Conservation (phyloP, 1,284 basidiomycete genomes). For the Vanrija pseudolonga region DNA sequence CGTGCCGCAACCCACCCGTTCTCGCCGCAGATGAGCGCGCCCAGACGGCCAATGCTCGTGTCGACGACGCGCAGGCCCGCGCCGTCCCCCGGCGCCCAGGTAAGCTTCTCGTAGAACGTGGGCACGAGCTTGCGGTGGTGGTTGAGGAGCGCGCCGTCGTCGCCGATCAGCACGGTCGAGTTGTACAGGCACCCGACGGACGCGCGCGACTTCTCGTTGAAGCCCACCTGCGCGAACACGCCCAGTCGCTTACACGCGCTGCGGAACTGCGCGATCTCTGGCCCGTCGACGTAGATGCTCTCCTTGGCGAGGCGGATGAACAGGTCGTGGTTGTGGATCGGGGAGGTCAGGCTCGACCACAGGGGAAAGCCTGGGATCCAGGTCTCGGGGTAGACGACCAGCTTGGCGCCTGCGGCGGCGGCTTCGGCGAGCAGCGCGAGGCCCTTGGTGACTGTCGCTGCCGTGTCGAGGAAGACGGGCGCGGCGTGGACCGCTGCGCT, state of each 20-base stretch:
- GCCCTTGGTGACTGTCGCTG: background rate
- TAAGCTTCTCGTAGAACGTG: slow-evolving; percentile 4
- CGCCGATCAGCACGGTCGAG: slow-evolving; percentile 6
- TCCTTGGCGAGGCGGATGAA: slow-evolving; percentile 4
- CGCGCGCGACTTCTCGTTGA: slow-evolving; percentile 7
- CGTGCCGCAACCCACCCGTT: too few relatives aligned
- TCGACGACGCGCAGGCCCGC: slow-evolving; percentile 2
- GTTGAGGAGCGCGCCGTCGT: slow-evolving; percentile 8
- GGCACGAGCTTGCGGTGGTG: slow-evolving; percentile 16
- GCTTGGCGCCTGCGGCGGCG: background rate
- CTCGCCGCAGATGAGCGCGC: background rate
- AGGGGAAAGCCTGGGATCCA: slow-evolving; percentile 3
- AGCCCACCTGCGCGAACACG: slow-evolving; percentile 11
- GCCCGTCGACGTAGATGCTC: slow-evolving; percentile 6
- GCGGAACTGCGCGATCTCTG: slow-evolving; percentile 8
- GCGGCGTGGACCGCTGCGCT: too few relatives aligned
- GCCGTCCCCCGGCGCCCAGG: slow-evolving; percentile 3
- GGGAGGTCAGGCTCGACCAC: background rate
- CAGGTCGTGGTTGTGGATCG: background rate
- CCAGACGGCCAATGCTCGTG: background rate
- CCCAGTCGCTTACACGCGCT: background rate
- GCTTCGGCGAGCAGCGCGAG: slow-evolving; percentile 10
- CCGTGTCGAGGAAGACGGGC: too few relatives aligned
- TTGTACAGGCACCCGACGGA: slow-evolving; percentile 7
- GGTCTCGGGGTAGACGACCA: slow-evolving; percentile 15